A percentile compares a stretch with the other conserved stretches of the same genome.
These are phyloP conservation scores for Fusarium musae DNA, from an alignment of 2,329 filamentous ascomycete genomes.

Conservation along the genomic window DNA sequence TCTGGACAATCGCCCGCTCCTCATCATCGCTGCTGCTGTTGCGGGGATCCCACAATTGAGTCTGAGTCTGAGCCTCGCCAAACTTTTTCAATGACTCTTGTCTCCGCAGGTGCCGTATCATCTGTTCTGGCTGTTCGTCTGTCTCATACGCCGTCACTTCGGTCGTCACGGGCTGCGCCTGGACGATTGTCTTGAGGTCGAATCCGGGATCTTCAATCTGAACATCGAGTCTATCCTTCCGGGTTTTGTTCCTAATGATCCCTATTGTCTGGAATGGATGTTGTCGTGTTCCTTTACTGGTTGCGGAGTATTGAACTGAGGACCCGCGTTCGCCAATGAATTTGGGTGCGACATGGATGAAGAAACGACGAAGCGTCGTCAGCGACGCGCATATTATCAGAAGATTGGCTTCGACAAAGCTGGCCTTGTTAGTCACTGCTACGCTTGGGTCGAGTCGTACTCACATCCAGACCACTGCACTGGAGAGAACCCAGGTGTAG, in stretches of 20 bases:
- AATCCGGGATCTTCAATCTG: constrained; percentile 27
- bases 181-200: constrained; percentile 38
- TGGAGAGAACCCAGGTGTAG: constrained; percentile 47
- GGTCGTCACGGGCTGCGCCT: constrained; percentile 35
- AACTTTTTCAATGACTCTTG: constrained; percentile 42
- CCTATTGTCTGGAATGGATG: constrained; percentile 39
- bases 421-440: constrained; percentile 29
- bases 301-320: constrained; percentile 8
- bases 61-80: constrained; percentile 13
- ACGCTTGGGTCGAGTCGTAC: neutral
- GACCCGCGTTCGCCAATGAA: constrained; percentile 38
- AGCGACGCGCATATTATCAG: constrained; percentile 52
- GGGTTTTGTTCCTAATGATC: constrained; percentile 1
- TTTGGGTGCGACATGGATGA: constrained; percentile 46
- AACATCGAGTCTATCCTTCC: constrained; percentile 18
- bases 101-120: constrained; percentile 34
- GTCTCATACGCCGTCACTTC: constrained; percentile 22
- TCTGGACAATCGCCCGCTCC: constrained; percentile 40
- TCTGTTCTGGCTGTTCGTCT: constrained; percentile 23
- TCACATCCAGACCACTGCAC: constrained; percentile 47
- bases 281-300: constrained; percentile 12
- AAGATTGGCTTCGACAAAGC: constrained; percentile 51
- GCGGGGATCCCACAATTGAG: constrained; percentile 18
- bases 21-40: constrained; percentile 26
- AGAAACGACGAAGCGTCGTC: constrained; percentile 51